A percentile compares a stretch with the other conserved stretches of the same genome.
These are phyloP conservation scores for Phytophthora brassicae DNA, from an alignment of 352 stramenopile genomes.

Conservation along the genomic window DNA sequence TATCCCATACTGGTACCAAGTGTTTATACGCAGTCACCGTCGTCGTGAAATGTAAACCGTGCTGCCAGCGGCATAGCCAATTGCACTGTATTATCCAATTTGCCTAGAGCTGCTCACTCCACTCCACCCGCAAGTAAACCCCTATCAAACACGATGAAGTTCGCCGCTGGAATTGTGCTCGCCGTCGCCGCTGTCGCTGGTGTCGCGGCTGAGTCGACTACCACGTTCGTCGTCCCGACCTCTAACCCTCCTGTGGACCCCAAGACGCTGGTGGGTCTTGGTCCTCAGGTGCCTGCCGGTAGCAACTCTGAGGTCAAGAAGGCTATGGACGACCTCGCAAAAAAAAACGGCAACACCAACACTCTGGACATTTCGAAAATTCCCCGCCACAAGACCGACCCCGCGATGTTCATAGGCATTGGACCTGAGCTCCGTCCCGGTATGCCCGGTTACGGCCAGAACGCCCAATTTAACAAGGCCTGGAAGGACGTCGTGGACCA, in stretches of 20 bases:
- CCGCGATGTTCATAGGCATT: conserved; percentile 3
- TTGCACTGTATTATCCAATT: conserved; percentile 12
- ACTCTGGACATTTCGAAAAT: background rate
- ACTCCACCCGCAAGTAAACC: background rate
- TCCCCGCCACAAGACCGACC: background rate
- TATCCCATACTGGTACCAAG: background rate
- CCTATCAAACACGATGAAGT: conserved; percentile 15
- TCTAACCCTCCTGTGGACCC: conserved; percentile 8
- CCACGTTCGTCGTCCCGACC: conserved; percentile 5
- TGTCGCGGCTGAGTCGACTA: conserved; percentile 7
- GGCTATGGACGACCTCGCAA: conserved; percentile 12
- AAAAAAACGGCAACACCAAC: conserved; percentile 2
- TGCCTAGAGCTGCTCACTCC: conserved; percentile 2
- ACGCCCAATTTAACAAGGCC: conserved; percentile 19
- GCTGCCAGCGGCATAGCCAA: background rate
- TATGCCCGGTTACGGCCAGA: conserved; percentile 21
- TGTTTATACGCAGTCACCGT: background rate
- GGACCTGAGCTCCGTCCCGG: conserved; percentile 13
- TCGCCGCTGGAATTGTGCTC: conserved; percentile 19
- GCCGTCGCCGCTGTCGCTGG: conserved; percentile 11
- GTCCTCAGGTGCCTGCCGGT: conserved; percentile 6
- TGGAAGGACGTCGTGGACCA: conserved; percentile 11
- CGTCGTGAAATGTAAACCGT: background rate
- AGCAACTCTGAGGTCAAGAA: conserved; percentile 23
- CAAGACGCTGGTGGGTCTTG: conserved; percentile 10